Base-by-base conservation (phyloP, 345 rosid genomes). In the Theobroma cacao region DNA sequence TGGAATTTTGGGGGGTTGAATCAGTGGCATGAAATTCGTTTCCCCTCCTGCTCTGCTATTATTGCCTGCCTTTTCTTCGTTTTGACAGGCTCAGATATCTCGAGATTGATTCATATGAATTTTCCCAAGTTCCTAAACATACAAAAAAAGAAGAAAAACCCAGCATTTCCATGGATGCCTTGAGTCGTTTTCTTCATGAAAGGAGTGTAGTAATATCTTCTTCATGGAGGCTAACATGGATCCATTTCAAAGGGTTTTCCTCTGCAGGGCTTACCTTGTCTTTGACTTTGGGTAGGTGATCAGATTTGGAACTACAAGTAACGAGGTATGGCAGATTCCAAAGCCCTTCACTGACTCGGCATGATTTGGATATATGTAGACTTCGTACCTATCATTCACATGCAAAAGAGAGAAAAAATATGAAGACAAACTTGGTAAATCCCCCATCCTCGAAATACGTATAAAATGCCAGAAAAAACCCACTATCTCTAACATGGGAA, bases 321-420 rank as follows among this genome's bases (percentile, higher is more conserved):
- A 66, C 69, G 20, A 45, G 47, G 64, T 11, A 1, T 56, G 8
- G 38, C 33, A 20, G 5, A 48, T 56, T 24, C 77, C 72, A 74
- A 74, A 73, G 18, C 45, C 31, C 65, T 20, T 48, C 3, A 36
- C 5, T 17, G 1, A 31, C 43, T 36, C 30, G 31, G 65, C n/a
- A 62, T 7, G 5, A 13, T 50, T 75, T 61, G 33, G 34, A 26
- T 28, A 6, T 5, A 47, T 43, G 20, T 26, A 43, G 33, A 26
- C 5, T 38, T 22, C 76, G 72, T 24, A 33, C 18, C 71, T 52
- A 48, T 50, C 67, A 15, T 13, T 81, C 84, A 84, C 81, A 77
- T 77, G 87, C 78, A 56, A 7, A 7, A 31, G 60, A 45, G 7
- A 33, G 14, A 2, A 26, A 24, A 7, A 41, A 24, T 24, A 13